Base-by-base conservation (phyloP, 768 basidiomycete species). In the Cystobasidium ongulense region DNA sequence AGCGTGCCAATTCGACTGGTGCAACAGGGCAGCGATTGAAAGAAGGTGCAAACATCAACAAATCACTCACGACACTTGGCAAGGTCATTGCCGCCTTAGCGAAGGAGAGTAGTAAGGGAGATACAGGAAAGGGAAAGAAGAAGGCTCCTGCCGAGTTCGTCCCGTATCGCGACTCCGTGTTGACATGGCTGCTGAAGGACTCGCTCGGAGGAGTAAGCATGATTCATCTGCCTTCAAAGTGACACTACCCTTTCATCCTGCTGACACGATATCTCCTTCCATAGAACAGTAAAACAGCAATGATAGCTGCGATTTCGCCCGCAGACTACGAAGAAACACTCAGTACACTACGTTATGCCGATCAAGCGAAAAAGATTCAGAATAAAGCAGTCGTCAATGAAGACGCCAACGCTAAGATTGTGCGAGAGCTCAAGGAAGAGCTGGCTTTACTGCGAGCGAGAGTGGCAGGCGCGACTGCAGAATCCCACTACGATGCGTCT, bases 371-470 rank as follows among this genome's bases (percentile, higher is more conserved):
- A 89, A 95, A 95, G 88, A 99, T 99, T 83, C 97, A 94, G 88
- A 99, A 97, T 83, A 95, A 97, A 84, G 95, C 96, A 18, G 88
- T 98, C 73, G 91, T 99, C 76, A 99, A 99, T 83, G 96, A 99
- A 83, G 96, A 99, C 86, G 96, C 96, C 36, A 99, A 97, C 79
- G 95, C 95, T 80, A 97, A 92, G 84, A 89, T 99, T 72, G 94
- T 99, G 72, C 89, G 94, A 61, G 95, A 98, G 82, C 89, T 99
- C 81, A 99, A 98, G 82, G 96, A 98, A 84, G 96, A 99, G 82
- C 84, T 99, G 53, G 91, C 95, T 80, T 84, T 90, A 83, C 88
- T 97, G 57, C 86, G 92, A 89, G 89, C 89, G 68, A 89, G 92
- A 64, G 91, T 94, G 64, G 82, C 90, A 18, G 86, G 86, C 23